Conservation (phyloP, 2,329 filamentous ascomycete species). For the Biscogniauxia mediterranea region DNA sequence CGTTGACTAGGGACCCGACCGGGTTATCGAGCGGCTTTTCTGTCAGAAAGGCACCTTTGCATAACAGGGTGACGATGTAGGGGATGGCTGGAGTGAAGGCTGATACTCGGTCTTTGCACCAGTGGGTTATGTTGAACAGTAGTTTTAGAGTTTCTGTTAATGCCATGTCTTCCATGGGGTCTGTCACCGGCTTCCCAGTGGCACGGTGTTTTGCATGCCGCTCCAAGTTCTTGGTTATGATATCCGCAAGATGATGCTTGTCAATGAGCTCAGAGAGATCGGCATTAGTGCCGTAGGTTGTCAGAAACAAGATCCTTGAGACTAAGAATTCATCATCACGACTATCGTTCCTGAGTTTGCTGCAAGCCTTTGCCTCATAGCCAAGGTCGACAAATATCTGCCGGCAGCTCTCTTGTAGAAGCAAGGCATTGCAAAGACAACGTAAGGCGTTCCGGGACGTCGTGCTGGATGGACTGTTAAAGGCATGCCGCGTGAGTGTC, state of each 20-base stretch:
- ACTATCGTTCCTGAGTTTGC: constrained; percentile 68
- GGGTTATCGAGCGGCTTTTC: constrained; percentile 70
- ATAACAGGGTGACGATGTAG: constrained; percentile 69
- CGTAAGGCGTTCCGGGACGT: constrained; percentile 74
- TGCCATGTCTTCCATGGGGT: constrained; percentile 74
- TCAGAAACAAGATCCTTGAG: constrained; percentile 75
- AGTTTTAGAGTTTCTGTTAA: constrained; percentile 82
- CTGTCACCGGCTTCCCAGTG: constrained; percentile 32
- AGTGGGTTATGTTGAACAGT: constrained; percentile 82
- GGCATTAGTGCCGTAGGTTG: constrained; percentile 73
- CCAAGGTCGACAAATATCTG: constrained; percentile 72
- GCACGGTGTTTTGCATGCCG: constrained; percentile 59
- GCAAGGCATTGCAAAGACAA: constrained; percentile 80
- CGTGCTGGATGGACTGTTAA: constrained; percentile 60
- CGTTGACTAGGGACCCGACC: constrained; percentile 72
- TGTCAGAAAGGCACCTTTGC: constrained; percentile 54
- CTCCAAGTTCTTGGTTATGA: constrained; percentile 66
- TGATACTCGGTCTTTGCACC: constrained; percentile 59
- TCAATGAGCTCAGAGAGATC: constrained; percentile 65
- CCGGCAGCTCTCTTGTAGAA: constrained; percentile 66
- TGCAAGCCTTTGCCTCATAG: constrained; percentile 65
- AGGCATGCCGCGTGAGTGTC: constrained; percentile 69
- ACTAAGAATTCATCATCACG: constrained; percentile 84
- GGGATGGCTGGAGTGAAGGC: constrained; percentile 68
- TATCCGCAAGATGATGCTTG: constrained; percentile 64